These are phyloP conservation scores for Trichoderma koningiopsis DNA, from an alignment of 2,329 filamentous ascomycete species.

Conservation along the genomic window DNA sequence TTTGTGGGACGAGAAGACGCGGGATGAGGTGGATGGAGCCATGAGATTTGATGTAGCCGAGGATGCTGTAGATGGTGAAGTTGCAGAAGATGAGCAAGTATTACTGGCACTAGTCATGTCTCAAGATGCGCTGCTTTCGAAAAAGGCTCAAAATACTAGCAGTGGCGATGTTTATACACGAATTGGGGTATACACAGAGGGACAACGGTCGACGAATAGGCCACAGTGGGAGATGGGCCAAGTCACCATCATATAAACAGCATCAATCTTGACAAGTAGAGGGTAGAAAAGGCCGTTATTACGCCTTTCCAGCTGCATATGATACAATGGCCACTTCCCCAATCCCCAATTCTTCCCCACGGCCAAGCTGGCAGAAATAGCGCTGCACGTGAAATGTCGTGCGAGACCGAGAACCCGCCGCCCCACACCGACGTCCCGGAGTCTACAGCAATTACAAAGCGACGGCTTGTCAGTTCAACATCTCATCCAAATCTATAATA, in stretches of 20 bases:
- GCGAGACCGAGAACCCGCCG: slow-evolving; percentile 20
- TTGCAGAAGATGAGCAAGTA: background rate
- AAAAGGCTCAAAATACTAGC: background rate
- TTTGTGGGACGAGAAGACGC: slow-evolving; percentile 4
- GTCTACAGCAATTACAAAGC: slow-evolving; percentile 15
- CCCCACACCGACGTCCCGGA: slow-evolving; percentile 19
- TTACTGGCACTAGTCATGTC: background rate
- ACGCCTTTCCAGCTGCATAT: background rate
- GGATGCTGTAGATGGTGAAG: background rate
- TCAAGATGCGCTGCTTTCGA: slow-evolving; percentile 9
- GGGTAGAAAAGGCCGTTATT: too few species aligned
- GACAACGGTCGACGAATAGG: background rate
- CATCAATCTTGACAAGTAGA: background rate
- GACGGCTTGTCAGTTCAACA: background rate
- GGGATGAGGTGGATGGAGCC: background rate
- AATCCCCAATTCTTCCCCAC: background rate
- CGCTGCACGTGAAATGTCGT: slow-evolving; percentile 24
- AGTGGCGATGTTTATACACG: background rate
- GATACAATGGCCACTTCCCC: background rate
- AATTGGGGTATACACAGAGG: slow-evolving; percentile 5
- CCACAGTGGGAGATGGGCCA: background rate
- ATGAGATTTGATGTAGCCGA: slow-evolving; percentile 4
- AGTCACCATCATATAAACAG: background rate
- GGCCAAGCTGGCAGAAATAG: background rate
- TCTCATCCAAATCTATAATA: background rate